Evolutionary conservation across 768 basidiomycete genomes (phyloP).

Genomic region (Boletus vermiculosoides): DNA sequence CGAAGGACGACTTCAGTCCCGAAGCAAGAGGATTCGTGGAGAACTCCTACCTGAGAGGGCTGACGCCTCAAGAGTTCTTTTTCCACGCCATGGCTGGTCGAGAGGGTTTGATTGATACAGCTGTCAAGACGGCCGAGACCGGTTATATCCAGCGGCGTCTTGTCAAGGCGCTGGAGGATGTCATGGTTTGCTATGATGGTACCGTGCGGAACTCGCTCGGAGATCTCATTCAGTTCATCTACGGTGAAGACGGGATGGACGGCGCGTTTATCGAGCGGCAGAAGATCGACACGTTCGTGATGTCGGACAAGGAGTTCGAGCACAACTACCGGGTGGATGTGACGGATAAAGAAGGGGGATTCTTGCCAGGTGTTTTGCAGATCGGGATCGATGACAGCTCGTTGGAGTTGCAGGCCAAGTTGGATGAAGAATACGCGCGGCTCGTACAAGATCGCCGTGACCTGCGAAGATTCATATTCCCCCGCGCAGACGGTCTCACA

Average conservation of each 20-base stretch:
- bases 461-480: constrained; percentile 85
- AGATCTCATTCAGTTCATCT: constrained; percentile 93
- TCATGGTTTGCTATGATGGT: constrained; percentile 96
- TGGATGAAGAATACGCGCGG: constrained; percentile 76
- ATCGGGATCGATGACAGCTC: constrained; percentile 86
- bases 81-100: constrained; percentile 99
- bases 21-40: constrained; percentile 98
- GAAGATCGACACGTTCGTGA: constrained; percentile 82
- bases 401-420: constrained; percentile 73
- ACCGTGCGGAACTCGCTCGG: constrained; percentile 97
- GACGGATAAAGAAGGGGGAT: constrained; percentile 78
- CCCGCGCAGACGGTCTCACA: constrained; percentile 61
- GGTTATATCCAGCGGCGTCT: constrained; percentile 98
- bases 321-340: constrained; percentile 94
- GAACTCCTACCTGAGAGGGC: constrained; percentile 93
- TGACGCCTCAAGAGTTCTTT: constrained; percentile 99
- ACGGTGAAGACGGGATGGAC: constrained; percentile 99
- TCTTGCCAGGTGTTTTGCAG: constrained; percentile 76
- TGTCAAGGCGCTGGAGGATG: constrained; percentile 97
- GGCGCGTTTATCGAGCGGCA: constrained; percentile 97
- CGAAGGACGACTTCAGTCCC: constrained; percentile 97
- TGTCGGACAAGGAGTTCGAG: constrained; percentile 82
- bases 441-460: constrained; percentile 71
- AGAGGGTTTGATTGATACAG: constrained; percentile 98
- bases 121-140: constrained; percentile 99